Evolutionary conservation across 306 rosid genomes (phyloP), one percentile per base, ranked within the genome.

Genomic region (Carpinus fangiana): DNA sequence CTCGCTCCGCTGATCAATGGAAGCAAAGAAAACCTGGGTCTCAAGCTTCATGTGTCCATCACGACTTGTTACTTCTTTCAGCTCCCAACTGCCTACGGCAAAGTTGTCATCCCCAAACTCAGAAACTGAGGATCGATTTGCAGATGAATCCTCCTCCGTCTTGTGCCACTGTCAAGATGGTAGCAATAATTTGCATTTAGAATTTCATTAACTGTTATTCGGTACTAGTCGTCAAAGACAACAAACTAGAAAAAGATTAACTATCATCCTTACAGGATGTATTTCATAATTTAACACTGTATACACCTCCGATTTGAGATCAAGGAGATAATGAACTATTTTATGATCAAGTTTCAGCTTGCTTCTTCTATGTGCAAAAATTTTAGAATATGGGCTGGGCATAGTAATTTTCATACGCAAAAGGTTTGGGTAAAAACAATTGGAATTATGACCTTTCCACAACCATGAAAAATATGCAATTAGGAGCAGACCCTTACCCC

Each of bases 61-160:
- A 26, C 99, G 99, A 75, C 92, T 90, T 55, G 87, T 86, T 28
- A 96, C 88, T 86, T 93, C 97, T 81, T 91, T 93, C 73, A 83
- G 88, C 90, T 90, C 98, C 99, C 99, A 96, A 83, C 86, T 83
- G 74, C 99, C 99, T 53, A 96, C 81, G 17, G 98, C 93, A 75
- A 96, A 96, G 81, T 82, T 93, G 85, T 96, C 99, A 55, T 96
- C 99, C 69, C 99, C 99, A 76, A 96, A 96, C 79, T 93, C 98
- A 28, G 99, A 96, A 62, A 96, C 84, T 0, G 99, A 91, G 0
- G 94, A 81, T 75, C 97, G 85, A 78, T 91, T 90, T 14, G 92
- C 98, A 73, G 82, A 79, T 60, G 92, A 96, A 83, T 91, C 98
- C 65, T 96, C 98, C 84, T 91, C 98, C 0, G 84, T 57, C 87